Conservation (phyloP, 2,329 filamentous ascomycete species). For the Tolypocladium endophyticum region DNA sequence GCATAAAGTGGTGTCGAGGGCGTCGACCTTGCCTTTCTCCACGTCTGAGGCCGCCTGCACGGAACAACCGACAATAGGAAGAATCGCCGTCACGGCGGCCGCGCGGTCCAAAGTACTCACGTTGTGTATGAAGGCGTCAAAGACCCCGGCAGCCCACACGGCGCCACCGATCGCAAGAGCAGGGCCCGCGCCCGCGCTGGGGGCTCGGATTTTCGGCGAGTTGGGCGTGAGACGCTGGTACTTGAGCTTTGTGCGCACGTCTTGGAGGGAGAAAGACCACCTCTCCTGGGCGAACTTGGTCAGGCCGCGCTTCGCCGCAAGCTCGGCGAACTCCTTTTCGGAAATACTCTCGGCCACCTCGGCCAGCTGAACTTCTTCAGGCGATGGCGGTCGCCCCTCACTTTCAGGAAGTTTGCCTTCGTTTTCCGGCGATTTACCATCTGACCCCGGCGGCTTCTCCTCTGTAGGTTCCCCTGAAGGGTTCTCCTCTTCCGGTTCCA, state of each 20-base stretch:
- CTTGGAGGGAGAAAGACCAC: not conserved
- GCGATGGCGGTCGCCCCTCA: not conserved
- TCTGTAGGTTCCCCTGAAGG: too few relatives aligned
- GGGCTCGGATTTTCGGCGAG: not conserved
- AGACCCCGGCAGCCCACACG: not conserved
- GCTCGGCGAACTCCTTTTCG: not conserved
- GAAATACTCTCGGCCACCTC: not conserved
- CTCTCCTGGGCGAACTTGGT: not conserved
- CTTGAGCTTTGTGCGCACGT: not conserved
- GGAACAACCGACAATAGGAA: not conserved
- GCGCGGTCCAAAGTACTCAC: not conserved
- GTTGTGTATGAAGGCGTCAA: not conserved
- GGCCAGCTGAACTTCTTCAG: not conserved
- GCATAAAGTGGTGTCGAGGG: not conserved
- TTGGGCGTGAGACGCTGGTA: not conserved
- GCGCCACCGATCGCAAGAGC: not conserved
- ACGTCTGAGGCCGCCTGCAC: not conserved
- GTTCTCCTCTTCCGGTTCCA: too few relatives aligned
- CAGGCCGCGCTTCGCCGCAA: not conserved
- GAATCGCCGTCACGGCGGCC: not conserved
- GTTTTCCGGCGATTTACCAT: not conserved
- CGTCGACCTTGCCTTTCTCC: not conserved
- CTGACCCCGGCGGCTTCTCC: too few relatives aligned
- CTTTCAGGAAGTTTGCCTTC: not conserved
- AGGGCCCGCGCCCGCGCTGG: not conserved